A percentile compares a stretch with the other conserved stretches of the same genome.
Conservation (phyloP, 495 filamentous ascomycete species). For the Talaromyces proteolyticus region DNA sequence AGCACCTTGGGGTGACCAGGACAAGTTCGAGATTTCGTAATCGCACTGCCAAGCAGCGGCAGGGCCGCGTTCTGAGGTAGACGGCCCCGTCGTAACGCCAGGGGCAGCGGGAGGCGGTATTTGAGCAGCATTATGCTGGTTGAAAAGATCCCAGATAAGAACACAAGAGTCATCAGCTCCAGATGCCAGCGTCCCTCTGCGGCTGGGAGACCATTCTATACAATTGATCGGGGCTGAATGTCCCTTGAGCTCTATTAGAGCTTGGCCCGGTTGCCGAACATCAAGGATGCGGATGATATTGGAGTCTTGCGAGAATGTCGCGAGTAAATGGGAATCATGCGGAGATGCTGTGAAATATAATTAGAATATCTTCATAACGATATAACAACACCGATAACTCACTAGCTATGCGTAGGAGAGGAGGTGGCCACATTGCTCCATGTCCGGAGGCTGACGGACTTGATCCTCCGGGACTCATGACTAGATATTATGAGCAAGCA, state of each 20-base stretch:
- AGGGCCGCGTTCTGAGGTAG: conserved; percentile 52
- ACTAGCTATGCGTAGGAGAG: conserved; percentile 77
- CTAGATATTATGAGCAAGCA: conserved; percentile 9
- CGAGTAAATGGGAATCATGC: conserved; percentile 90
- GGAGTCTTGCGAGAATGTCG: conserved; percentile 92
- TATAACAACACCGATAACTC: conserved; percentile 10
- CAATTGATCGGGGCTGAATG: conserved; percentile 82
- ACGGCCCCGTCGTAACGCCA: conserved; percentile 32
- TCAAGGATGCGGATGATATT: conserved; percentile 93
- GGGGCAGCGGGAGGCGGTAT: conserved; percentile 30
- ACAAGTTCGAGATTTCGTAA: conserved; percentile 91
- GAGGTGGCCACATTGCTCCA: conserved; percentile 73
- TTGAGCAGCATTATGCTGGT: conserved; percentile 51
- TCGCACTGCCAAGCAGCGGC: conserved; percentile 90
- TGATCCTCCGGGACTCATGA: conserved; percentile 48
- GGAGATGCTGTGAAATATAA: conserved; percentile 65
- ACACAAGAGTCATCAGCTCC: conserved; percentile 90
- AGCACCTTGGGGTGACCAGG: conserved; percentile 81
- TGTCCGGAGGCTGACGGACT: conserved; percentile 66
- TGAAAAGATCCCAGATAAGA: conserved; percentile 88
- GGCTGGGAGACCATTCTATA: conserved; percentile 89
- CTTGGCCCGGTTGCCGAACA: conserved; percentile 93
- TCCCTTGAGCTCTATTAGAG: conserved; percentile 89
- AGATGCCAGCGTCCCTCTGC: conserved; percentile 82
- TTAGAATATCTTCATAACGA: conserved; percentile 7